phyloP scores from a whole-genome alignment of 2,329 filamentous ascomycete genomes.

The Diaporthe sp. region DNA sequence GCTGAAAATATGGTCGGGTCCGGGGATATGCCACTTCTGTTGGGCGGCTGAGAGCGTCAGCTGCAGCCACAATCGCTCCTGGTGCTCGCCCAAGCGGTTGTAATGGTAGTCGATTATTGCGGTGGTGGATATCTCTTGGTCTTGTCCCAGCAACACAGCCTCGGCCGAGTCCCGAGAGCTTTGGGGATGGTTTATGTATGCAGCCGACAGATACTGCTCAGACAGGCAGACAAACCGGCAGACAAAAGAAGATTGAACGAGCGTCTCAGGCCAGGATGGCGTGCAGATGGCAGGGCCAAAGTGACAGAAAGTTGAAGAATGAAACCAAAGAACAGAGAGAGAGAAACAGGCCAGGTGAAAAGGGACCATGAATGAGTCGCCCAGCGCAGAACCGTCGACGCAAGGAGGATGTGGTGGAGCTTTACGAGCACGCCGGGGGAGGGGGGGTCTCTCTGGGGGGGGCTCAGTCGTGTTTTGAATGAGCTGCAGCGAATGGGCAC shows the following conservation, averaged over 20 bases:
- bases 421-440: slow-evolving; percentile 3
- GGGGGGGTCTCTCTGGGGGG: not conserved
- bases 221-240: too few species aligned
- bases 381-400: not conserved
- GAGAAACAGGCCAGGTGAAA: not conserved
- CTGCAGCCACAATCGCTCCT: slow-evolving; percentile 15
- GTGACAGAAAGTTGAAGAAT: not conserved
- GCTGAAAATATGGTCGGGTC: not conserved
- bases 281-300: not conserved
- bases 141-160: not conserved
- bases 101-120: not conserved
- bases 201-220: not conserved
- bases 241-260: not conserved
- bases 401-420: slow-evolving; percentile 20
- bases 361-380: slow-evolving; percentile 15
- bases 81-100: not conserved
- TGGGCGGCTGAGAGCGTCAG: not conserved
- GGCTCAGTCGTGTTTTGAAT: slow-evolving; percentile 22
- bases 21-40: not conserved
- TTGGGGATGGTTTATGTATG: not conserved
- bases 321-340: not conserved
- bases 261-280: slow-evolving; percentile 4
- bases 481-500: slow-evolving; percentile 6
- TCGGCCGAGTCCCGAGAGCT: slow-evolving; percentile 23
- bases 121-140: not conserved